Conservation (phyloP, 768 basidiomycete species). For the Lactarius vividus region DNA sequence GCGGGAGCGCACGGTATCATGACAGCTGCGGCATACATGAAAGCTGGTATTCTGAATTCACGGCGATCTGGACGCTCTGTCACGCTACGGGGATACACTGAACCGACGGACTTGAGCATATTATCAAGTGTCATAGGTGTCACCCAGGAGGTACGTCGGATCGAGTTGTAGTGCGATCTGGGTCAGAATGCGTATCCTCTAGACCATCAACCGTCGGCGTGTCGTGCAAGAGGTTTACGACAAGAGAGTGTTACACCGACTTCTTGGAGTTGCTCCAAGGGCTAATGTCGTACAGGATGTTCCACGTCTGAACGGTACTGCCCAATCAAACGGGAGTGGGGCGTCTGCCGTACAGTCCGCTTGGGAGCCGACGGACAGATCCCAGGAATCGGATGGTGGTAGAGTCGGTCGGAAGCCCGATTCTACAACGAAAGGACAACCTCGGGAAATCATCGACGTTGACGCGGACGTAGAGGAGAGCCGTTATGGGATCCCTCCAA, state of each 20-base stretch:
- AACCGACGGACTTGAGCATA: slow-evolving; percentile 71
- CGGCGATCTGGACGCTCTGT: slow-evolving; percentile 50
- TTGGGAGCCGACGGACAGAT: slow-evolving; percentile 42
- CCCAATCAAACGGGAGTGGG: slow-evolving; percentile 15
- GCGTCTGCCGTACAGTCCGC: slow-evolving; percentile 37
- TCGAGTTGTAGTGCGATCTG: background rate
- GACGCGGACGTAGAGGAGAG: slow-evolving; percentile 52
- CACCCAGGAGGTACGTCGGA: slow-evolving; percentile 67
- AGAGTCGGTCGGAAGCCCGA: slow-evolving; percentile 11
- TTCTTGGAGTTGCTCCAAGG: slow-evolving; percentile 45
- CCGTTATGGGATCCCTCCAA: slow-evolving; percentile 40
- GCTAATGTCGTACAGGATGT: slow-evolving; percentile 20
- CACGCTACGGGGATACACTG: slow-evolving; percentile 42
- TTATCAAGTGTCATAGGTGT: slow-evolving; percentile 77
- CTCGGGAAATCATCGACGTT: slow-evolving; percentile 25
- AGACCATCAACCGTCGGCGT: slow-evolving; percentile 75
- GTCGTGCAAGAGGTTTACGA: slow-evolving; percentile 70
- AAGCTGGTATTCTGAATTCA: slow-evolving; percentile 60
- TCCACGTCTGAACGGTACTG: background rate
- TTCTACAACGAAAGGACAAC: slow-evolving; percentile 1
- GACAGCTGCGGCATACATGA: slow-evolving; percentile 66
- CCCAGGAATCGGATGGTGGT: slow-evolving; percentile 33
- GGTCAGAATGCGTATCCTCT: slow-evolving; percentile 6
- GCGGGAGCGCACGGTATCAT: slow-evolving; percentile 79
- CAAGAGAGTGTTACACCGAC: slow-evolving; percentile 53